These are phyloP conservation scores for Kodamaea alishanica DNA, from an alignment of 1,139 yeast genomes.

Conservation along the genomic window DNA sequence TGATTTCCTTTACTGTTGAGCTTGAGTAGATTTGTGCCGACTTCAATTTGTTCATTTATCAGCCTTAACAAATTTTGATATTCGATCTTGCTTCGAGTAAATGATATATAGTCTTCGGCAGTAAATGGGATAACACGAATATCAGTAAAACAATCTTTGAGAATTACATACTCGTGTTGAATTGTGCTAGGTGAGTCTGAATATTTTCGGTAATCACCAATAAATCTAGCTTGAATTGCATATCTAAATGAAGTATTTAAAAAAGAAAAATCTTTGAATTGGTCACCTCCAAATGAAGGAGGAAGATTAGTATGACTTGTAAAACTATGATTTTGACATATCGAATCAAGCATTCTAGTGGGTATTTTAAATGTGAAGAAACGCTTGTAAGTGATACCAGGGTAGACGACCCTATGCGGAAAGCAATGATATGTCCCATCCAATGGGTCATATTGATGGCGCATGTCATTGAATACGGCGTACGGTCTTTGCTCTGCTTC, in stretches of 20 bases:
- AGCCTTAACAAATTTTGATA: slow-evolving; percentile 25
- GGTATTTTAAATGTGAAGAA: slow-evolving; percentile 26
- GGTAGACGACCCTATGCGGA: slow-evolving; percentile 6
- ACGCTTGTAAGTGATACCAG: slow-evolving; percentile 12
- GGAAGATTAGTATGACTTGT: slow-evolving; percentile 20
- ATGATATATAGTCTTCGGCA: slow-evolving; percentile 4
- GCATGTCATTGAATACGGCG: no score
- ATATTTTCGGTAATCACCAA: slow-evolving; percentile 23
- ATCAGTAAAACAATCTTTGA: slow-evolving; percentile 29
- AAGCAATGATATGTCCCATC: slow-evolving; percentile 25
- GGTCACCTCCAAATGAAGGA: slow-evolving; percentile 18
- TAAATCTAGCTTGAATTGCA: slow-evolving; percentile 21
- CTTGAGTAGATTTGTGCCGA: slow-evolving; percentile 20
- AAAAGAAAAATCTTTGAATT: slow-evolving; percentile 18
- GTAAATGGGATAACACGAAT: slow-evolving; percentile 27
- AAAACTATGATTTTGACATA: slow-evolving; percentile 19
- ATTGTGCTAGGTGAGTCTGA: not conserved
- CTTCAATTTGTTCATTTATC: slow-evolving; percentile 27
- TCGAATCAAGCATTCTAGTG: slow-evolving; percentile 19
- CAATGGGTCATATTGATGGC: slow-evolving; percentile 19
- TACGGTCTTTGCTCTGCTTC: not conserved
- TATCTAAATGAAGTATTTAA: slow-evolving; percentile 15
- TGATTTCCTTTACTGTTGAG: slow-evolving; percentile 5
- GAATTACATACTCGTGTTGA: slow-evolving; percentile 39
- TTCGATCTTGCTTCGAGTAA: no score